These are phyloP conservation scores for Ceratobasidium sp. DNA, from an alignment of 1,284 basidiomycete species.

Conservation along the genomic window DNA sequence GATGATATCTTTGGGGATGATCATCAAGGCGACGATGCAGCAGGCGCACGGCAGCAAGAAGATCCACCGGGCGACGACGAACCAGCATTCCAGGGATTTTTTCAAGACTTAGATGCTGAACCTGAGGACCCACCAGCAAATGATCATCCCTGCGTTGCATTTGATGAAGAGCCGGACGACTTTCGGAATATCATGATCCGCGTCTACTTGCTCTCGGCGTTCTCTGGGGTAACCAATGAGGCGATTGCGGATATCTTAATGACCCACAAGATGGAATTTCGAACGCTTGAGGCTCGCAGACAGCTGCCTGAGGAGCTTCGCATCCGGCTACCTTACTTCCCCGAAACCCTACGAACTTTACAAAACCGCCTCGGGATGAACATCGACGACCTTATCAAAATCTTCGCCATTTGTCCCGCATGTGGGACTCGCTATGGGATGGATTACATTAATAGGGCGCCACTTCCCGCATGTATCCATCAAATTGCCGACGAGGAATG, in stretches of 20 bases:
- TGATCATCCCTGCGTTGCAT: neutral
- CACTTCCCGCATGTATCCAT: neutral
- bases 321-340: neutral
- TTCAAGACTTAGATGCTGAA: neutral
- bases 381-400: neutral
- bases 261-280: neutral
- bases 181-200: conserved; percentile 17
- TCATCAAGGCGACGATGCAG: too few relatives aligned
- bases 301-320: neutral
- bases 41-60: too few relatives aligned
- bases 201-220: neutral
- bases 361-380: conserved; percentile 4
- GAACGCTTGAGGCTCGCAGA: neutral
- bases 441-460: neutral
- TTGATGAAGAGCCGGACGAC: neutral
- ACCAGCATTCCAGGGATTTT: neutral
- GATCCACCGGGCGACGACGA: neutral
- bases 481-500: neutral
- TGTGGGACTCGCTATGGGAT: conserved; percentile 1
- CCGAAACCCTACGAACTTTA: neutral
- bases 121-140: neutral
- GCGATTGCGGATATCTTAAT: neutral
- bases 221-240: conserved; percentile 6
- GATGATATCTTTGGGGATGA: neutral
- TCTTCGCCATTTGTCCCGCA: neutral